Evolutionary conservation across 345 rosid genomes (phyloP), one percentile per base, ranked within the genome.

Genomic region (Jatropha curcas): DNA sequence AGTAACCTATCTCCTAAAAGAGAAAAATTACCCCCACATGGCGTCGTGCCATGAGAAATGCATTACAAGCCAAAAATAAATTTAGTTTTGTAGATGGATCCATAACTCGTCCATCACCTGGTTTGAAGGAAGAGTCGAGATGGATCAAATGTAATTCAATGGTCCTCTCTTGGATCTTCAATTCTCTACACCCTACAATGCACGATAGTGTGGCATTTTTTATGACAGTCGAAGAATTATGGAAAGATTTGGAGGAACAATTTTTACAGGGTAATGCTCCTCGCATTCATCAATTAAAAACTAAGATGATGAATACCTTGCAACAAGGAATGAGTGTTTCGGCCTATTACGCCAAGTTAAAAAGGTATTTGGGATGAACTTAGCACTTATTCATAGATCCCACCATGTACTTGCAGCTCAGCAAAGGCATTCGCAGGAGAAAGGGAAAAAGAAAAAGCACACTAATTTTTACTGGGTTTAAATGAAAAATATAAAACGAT

Each of bases 251-350:
- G 22, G 50, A 63, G 17, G 31, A 39, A 22, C 0, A 7, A 19
- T 37, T 63, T 37, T 62, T 22, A 37, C 14, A 63, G 39, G 66
- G 66, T 19, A 35, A 35, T 17, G 66, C 66, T 20, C 45, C 46
- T 34, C 48, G 16, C 1, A 37, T 61, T 35, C 25, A 61, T 34
- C 25, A 35, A 37, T 0, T 35, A 1, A 35, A 61, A 37, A 34
- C 1, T 9, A 10, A 61, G 28, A 61, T 61, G 24, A 20, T 10
- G 28, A 60, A 31, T 17, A 60, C 2, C 3, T 16, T 7, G 8
- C 16, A 62, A 35, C 0, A 0, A 7, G 30, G 6, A 2, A 7
- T 5, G 48, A 34, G 1, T 3, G 16, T 62, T 37, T 1, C 2
- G 20, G 7, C 48, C 19, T 11, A 34, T 37, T 41, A 37, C 16